Conservation (phyloP, 108 stramenopile species). For the Cylindrotheca closterium region DNA sequence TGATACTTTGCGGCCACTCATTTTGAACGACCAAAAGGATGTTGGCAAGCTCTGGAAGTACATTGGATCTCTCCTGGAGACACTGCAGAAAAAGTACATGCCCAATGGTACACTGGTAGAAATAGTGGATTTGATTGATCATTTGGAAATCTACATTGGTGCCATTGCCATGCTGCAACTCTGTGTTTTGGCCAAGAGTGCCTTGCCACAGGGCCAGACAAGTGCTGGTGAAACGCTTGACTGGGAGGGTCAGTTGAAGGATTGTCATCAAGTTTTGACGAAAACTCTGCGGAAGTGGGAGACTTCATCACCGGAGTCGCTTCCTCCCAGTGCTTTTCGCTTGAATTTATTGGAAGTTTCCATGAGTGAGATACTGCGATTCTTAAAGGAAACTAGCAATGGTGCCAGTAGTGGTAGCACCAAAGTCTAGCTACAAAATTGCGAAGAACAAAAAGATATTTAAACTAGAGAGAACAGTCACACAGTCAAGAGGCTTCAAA, state of each 20-base stretch:
- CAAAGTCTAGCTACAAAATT: too few species aligned
- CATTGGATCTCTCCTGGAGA: conserved; percentile 16
- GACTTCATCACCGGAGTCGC: too few species aligned
- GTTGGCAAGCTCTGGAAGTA: conserved; percentile 20
- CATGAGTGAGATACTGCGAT: too few species aligned
- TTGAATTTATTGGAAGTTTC: too few species aligned
- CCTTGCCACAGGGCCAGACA: conserved; percentile 10
- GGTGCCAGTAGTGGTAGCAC: too few species aligned
- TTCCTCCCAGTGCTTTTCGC: too few species aligned
- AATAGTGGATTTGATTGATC: conserved; percentile 18
- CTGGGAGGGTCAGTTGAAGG: too few species aligned
- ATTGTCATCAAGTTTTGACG: background rate
- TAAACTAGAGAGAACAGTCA: too few species aligned
- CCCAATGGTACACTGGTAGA: conserved; percentile 1
- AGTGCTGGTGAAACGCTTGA: background rate
- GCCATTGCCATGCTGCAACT: conserved; percentile 36
- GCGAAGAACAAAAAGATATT: too few species aligned
- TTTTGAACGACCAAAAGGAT: conserved; percentile 8
- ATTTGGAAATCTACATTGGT: conserved; percentile 34
- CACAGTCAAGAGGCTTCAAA: too few species aligned
- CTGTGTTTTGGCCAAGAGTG: conserved; percentile 14
- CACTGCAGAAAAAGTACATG: conserved; percentile 7
- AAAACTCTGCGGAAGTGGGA: too few species aligned
- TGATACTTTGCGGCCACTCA: conserved; percentile 34
- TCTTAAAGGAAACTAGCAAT: too few species aligned